A percentile compares a stretch with the other conserved stretches of the same genome.
phyloP scores from a whole-genome alignment of 192 early-diverging fungal species.

The Podila clonocystis region DNA sequence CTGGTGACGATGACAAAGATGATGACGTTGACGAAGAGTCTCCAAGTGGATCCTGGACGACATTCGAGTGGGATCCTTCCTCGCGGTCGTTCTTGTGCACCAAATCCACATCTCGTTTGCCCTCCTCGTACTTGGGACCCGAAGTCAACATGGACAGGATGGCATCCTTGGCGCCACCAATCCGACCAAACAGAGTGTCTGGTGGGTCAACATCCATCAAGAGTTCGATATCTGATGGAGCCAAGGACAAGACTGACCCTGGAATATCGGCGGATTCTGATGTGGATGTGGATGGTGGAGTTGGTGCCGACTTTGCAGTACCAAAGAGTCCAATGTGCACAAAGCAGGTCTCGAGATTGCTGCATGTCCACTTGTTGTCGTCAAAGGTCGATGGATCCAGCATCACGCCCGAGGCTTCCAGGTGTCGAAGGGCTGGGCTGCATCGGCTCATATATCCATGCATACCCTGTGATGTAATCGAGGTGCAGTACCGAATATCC shows the following conservation, averaged over 20 bases:
- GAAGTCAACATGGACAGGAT: neutral
- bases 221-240: no score
- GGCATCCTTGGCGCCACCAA: neutral
- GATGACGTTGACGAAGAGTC: neutral
- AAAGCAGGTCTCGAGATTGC: conserved; percentile 36
- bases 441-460: conserved; percentile 29
- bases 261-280: neutral
- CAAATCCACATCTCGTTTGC: neutral
- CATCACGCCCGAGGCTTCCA: conserved; percentile 34
- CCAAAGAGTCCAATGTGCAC: conserved; percentile 43
- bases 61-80: neutral
- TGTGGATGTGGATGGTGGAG: neutral
- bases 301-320: neutral
- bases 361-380: conserved; percentile 23
- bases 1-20: neutral
- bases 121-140: neutral
- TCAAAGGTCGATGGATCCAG: conserved; percentile 37
- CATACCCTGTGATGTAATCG: conserved; percentile 29
- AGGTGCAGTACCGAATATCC: conserved; percentile 45
- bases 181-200: no score
- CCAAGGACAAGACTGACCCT: no score
- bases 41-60: no score
- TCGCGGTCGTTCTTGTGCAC: conserved; percentile 3
- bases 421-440: conserved; percentile 17
- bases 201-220: no score